phyloP scores from a whole-genome alignment of 2,329 filamentous ascomycete genomes.

The Metarhizium brunneum region DNA sequence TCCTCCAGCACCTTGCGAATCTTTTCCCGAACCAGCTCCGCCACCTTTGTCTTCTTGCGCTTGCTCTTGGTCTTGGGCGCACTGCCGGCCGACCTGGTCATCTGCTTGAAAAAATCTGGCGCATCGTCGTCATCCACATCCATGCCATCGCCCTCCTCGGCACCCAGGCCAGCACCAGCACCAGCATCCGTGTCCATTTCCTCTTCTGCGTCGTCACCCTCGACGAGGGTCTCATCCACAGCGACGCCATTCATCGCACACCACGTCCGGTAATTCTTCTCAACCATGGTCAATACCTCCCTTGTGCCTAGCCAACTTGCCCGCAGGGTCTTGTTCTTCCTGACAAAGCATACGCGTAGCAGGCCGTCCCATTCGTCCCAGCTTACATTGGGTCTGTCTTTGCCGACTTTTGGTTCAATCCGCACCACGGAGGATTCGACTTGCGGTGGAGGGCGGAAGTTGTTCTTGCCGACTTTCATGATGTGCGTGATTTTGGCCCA shows the following conservation, averaged over 20 bases:
- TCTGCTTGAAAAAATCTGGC: conserved; percentile 76
- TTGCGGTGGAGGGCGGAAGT: conserved; percentile 89
- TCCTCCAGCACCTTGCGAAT: conserved; percentile 76
- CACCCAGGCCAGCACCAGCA: conserved; percentile 22
- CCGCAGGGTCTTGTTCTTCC: conserved; percentile 85
- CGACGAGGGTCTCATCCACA: conserved; percentile 57
- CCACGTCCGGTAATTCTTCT: conserved; percentile 81
- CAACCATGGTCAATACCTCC: conserved; percentile 73
- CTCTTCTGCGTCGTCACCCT: conserved; percentile 32
- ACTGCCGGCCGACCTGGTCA: conserved; percentile 30
- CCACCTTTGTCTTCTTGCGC: conserved; percentile 71
- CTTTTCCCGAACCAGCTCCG: conserved; percentile 76
- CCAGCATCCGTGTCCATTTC: conserved; percentile 30
- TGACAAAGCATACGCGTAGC: conserved; percentile 57
- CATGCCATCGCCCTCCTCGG: conserved; percentile 38
- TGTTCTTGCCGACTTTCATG: conserved; percentile 92
- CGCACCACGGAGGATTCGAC: conserved; percentile 89
- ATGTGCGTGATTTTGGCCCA: conserved; percentile 59
- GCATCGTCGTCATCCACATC: conserved; percentile 59
- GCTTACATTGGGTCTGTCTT: conserved; percentile 69
- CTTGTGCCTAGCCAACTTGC: conserved; percentile 73
- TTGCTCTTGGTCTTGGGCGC: conserved; percentile 52
- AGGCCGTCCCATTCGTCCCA: conserved; percentile 96
- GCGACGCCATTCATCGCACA: conserved; percentile 78
- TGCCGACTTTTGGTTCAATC: conserved; percentile 76